phyloP scores from a whole-genome alignment of 768 basidiomycete species.

The Auricularia auricula-judae region DNA sequence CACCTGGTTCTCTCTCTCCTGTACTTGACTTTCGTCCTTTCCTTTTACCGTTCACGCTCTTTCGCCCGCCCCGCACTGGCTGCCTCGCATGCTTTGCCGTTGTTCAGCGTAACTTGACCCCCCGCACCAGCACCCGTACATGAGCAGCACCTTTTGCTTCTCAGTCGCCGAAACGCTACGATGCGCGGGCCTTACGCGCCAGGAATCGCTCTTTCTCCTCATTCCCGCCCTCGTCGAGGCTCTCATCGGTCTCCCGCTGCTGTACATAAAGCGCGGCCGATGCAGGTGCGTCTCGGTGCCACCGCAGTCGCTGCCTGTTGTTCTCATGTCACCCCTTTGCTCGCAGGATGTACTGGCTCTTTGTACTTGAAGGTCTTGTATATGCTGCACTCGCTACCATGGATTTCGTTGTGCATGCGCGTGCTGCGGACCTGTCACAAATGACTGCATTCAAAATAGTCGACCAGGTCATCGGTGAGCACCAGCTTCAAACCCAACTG shows the following conservation, averaged over 20 bases:
- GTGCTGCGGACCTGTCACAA: conserved; percentile 39
- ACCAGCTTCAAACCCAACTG: not conserved
- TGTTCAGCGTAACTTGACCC: conserved; percentile 6
- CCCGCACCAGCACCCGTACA: conserved; percentile 8
- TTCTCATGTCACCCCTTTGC: not conserved
- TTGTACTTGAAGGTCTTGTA: conserved; percentile 50
- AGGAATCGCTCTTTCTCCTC: conserved; percentile 40
- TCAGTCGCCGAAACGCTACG: conserved; percentile 63
- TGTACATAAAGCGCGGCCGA: conserved; percentile 36
- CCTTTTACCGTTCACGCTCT: conserved; percentile 21
- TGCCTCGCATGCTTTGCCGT: conserved; percentile 11
- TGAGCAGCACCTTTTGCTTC: conserved; percentile 42
- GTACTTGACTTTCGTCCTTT: conserved; percentile 7
- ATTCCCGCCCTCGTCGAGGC: conserved; percentile 56
- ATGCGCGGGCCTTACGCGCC: conserved; percentile 40
- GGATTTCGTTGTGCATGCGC: conserved; percentile 47
- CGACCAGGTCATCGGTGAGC: conserved; percentile 53
- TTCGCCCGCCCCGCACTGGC: conserved; percentile 11
- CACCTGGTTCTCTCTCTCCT: conserved; percentile 8
- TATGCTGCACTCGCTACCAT: conserved; percentile 49
- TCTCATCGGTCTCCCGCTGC: conserved; percentile 43
- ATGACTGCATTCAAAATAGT: conserved; percentile 37
- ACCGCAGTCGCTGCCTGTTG: not conserved
- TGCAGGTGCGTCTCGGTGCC: conserved; percentile 31
- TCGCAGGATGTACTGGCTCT: conserved; percentile 42